Evolutionary conservation across 2,329 filamentous ascomycete species (phyloP), one percentile per base, ranked within the genome.

Genomic region (Karstenula rhodostoma): DNA sequence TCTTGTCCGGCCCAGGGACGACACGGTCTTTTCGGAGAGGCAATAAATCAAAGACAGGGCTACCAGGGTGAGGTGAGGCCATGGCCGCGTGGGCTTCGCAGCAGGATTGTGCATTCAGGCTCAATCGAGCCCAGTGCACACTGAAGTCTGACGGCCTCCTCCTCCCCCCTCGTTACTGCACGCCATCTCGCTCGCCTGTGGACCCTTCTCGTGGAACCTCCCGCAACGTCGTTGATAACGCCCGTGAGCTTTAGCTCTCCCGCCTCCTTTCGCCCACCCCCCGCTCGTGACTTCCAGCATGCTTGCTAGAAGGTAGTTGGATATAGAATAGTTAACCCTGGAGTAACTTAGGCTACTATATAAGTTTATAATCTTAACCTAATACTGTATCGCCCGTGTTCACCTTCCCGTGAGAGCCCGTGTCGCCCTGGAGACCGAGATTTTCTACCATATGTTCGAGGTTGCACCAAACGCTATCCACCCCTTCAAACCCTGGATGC

Each of bases 121-220:
- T 43, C 40, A 43, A 40, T 40, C 13, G 10, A 40, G 35, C 13
- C 10, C 12, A 15, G 15, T 37, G 27, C 27, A 29, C 27, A 29
- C 27, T 29, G 27, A 29, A n/a, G n/a, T n/a, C n/a, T n/a, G n/a
- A n/a, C n/a, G n/a, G n/a, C n/a, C n/a, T n/a, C n/a, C n/a, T n/a
- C n/a, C n/a, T n/a, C n/a, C n/a, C n/a, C n/a, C n/a, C n/a, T n/a
- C n/a, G n/a, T 40, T 9, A 32, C 4, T 32, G 29, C 29, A 32
- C 4, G 12, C 8, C 29, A 32, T 32, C 29, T 32, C 29, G 4
- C 29, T 32, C 29, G 29, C 12, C 29, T 32, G 8, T 19, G 37
- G 50, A 53, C 50, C 49, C 48, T 40, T 35, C 50, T 42, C 22
- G 37, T 54, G 51, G 17, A 44, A 43, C 51, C 37, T 54, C 37